Conservation (phyloP, 1,284 basidiomycete genomes). For the Rhizoctonia solani region DNA sequence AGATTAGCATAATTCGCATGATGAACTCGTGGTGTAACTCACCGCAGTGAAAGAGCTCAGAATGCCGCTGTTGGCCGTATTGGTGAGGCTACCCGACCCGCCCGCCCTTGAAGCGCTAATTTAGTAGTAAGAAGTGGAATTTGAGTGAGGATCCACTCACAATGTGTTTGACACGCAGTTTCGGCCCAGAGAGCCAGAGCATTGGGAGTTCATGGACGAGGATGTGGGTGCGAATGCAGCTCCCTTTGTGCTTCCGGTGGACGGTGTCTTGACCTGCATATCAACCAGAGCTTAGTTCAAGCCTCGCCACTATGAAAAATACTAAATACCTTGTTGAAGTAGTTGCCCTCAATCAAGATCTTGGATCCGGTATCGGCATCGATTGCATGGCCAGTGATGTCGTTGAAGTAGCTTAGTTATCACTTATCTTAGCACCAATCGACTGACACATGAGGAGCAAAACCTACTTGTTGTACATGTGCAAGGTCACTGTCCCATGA, state of each 20-base stretch:
- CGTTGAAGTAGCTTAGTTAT: conserved; percentile 16
- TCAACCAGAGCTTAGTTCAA: not conserved
- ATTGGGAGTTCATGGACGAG: not conserved
- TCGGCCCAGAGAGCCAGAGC: not conserved
- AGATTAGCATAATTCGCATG: not conserved
- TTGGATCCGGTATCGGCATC: conserved; percentile 8
- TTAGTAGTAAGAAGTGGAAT: not conserved
- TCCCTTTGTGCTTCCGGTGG: too few species aligned
- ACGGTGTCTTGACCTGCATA: not conserved
- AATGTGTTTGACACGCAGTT: not conserved
- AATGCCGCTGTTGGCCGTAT: not conserved
- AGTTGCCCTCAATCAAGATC: conserved; percentile 25
- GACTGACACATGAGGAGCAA: not conserved
- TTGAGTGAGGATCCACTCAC: not conserved
- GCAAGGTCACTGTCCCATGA: not conserved
- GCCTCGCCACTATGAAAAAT: not conserved
- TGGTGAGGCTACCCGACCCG: not conserved
- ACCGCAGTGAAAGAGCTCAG: not conserved
- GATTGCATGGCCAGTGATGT: conserved; percentile 26
- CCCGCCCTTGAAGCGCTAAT: conserved; percentile 40
- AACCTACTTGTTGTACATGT: conserved; percentile 32
- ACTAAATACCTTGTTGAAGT: conserved; percentile 33
- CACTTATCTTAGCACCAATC: not conserved
- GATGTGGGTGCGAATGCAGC: not conserved
- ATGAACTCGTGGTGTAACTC: not conserved